These are phyloP conservation scores for Butyriboletus loyo DNA, from an alignment of 768 basidiomycete genomes.

Conservation along the genomic window DNA sequence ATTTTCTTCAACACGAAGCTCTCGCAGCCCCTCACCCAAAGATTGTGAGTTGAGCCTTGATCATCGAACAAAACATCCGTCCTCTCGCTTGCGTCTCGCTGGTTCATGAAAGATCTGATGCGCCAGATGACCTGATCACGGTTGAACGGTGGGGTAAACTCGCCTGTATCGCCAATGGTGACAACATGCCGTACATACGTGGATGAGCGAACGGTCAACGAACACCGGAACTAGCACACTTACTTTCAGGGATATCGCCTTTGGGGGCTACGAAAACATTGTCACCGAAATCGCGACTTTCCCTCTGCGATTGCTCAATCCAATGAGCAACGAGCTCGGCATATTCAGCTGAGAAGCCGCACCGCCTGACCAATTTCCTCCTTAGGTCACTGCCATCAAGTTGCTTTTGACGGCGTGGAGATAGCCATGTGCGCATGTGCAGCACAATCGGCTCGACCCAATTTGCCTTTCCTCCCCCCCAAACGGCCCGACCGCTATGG, in stretches of 20 bases:
- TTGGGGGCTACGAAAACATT: slow-evolving; percentile 8
- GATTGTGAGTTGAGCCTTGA: not conserved
- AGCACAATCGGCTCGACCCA: slow-evolving; percentile 27
- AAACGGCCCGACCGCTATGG: slow-evolving; percentile 11
- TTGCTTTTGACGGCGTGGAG: slow-evolving; percentile 11
- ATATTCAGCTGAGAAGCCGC: slow-evolving; percentile 22
- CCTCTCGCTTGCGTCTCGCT: slow-evolving; percentile 8
- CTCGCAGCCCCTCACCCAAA: slow-evolving; percentile 3
- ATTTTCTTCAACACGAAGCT: slow-evolving; percentile 3
- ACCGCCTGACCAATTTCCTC: slow-evolving; percentile 21
- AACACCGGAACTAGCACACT: not conserved
- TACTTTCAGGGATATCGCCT: slow-evolving; percentile 8
- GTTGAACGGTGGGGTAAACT: not conserved
- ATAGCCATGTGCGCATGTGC: slow-evolving; percentile 26
- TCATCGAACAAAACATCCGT: not conserved
- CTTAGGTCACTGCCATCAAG: slow-evolving; percentile 13
- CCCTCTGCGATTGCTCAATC: slow-evolving; percentile 19
- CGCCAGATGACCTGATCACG: slow-evolving; percentile 1
- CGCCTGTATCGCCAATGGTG: not conserved
- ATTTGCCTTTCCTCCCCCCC: slow-evolving; percentile 24
- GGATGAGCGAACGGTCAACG: not conserved
- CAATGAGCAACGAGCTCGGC: slow-evolving; percentile 16
- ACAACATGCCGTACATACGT: slow-evolving; percentile 5
- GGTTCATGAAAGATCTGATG: slow-evolving; percentile 7
- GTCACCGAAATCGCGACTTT: slow-evolving; percentile 1